Evolutionary conservation across 495 filamentous ascomycete species (phyloP).

Genomic region (Penicillium canariense): DNA sequence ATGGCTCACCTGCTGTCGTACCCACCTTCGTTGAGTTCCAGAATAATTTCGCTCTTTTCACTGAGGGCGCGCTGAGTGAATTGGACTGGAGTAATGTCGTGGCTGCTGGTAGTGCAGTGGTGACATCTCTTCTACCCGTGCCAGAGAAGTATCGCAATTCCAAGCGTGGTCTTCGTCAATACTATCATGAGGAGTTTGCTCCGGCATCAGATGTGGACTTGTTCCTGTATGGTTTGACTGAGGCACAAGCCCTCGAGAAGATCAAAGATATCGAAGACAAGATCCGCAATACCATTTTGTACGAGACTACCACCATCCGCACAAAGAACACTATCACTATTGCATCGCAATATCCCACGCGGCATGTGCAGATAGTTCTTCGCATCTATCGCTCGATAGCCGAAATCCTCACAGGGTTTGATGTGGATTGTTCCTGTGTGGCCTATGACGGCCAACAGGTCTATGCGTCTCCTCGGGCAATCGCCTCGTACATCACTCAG

Average conservation of each 20-base stretch:
- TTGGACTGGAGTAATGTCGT: slow-evolving; percentile 77
- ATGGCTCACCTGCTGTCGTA: slow-evolving; percentile 65
- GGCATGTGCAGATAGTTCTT: slow-evolving; percentile 80
- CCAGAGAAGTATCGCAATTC: slow-evolving; percentile 60
- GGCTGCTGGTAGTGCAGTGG: slow-evolving; percentile 72
- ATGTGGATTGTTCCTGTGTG: slow-evolving; percentile 77
- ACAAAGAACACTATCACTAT: slow-evolving; percentile 86
- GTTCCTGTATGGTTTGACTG: slow-evolving; percentile 74
- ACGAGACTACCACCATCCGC: slow-evolving; percentile 71
- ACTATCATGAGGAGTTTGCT: slow-evolving; percentile 74
- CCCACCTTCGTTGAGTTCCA: slow-evolving; percentile 63
- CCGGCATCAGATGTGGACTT: slow-evolving; percentile 84
- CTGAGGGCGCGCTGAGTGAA: slow-evolving; percentile 60
- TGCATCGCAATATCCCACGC: slow-evolving; percentile 73
- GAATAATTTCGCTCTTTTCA: slow-evolving; percentile 75
- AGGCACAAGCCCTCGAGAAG: slow-evolving; percentile 72
- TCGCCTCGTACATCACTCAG: slow-evolving; percentile 76
- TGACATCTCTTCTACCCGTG: slow-evolving; percentile 70
- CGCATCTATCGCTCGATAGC: slow-evolving; percentile 77
- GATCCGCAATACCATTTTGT: slow-evolving; percentile 69
- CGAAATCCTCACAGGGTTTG: slow-evolving; percentile 81
- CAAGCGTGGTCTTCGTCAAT: slow-evolving; percentile 62
- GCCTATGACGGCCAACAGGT: slow-evolving; percentile 79
- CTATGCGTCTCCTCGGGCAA: slow-evolving; percentile 65
- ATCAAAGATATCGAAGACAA: slow-evolving; percentile 72